Conservation (phyloP, 257 asterid species). For the Solanum appendiculatum region DNA sequence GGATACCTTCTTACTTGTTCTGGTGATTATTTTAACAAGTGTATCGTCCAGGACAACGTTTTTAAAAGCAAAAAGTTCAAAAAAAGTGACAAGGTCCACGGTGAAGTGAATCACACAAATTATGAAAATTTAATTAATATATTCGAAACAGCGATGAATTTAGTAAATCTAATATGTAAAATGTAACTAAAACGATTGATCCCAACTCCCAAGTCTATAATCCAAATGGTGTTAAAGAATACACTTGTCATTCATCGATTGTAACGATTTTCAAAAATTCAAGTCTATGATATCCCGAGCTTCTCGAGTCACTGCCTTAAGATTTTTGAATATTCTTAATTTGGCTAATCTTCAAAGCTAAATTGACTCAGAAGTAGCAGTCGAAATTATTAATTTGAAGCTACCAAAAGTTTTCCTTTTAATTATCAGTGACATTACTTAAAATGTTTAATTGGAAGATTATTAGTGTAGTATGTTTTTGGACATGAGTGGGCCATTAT, state of each 20-base stretch:
- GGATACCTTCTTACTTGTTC: background rate
- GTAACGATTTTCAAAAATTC: too few species aligned
- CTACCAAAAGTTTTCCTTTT: background rate
- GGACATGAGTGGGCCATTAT: background rate
- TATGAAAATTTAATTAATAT: background rate
- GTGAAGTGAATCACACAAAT: background rate
- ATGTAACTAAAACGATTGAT: background rate
- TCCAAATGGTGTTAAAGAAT: background rate
- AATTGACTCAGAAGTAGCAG: background rate
- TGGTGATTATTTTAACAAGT: background rate
- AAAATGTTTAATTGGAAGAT: background rate
- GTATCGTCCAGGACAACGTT: background rate
- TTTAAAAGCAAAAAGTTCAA: background rate
- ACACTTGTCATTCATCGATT: background rate
- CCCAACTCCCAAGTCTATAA: background rate
- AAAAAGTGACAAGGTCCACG: background rate
- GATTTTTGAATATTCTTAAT: background rate
- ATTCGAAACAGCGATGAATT: background rate
- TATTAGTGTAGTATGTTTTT: background rate
- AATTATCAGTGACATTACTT: too few species aligned
- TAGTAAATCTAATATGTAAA: background rate
- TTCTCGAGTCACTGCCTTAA: too few species aligned
- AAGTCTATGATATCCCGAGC: too few species aligned
- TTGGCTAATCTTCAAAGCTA: background rate
- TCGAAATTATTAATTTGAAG: background rate